Evolutionary conservation across 768 basidiomycete species (phyloP).

Genomic region (Paxillus involutus): DNA sequence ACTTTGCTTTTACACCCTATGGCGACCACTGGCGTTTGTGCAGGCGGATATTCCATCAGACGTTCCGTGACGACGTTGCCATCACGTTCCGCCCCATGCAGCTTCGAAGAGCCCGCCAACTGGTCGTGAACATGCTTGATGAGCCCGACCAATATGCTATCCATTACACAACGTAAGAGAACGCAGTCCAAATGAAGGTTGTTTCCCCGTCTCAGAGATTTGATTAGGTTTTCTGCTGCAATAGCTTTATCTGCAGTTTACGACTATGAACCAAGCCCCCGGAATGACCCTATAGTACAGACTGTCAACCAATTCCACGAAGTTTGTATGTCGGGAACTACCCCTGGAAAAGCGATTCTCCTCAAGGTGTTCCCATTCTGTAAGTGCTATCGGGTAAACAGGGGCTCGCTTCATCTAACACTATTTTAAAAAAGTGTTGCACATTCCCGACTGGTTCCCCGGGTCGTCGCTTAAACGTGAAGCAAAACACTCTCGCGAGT

Average conservation of each 20-base stretch:
- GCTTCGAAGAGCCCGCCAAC: constrained; percentile 1
- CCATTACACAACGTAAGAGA: background rate
- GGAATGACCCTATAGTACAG: background rate
- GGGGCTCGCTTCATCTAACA: no score
- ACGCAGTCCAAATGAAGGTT: background rate
- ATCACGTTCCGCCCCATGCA: constrained; percentile 5
- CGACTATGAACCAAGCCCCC: background rate
- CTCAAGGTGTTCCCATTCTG: constrained; percentile 5
- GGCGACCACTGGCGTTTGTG: constrained; percentile 7
- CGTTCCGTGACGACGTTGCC: background rate
- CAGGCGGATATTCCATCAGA: constrained; percentile 12
- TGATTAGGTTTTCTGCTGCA: background rate
- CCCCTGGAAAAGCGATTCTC: background rate
- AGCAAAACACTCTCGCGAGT: background rate
- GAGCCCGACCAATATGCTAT: background rate
- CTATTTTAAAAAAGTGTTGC: constrained; percentile 14
- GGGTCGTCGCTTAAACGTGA: constrained; percentile 3
- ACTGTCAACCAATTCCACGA: no score
- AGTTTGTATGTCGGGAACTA: no score
- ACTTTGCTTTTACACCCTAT: constrained; percentile 6
- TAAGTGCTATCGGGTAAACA: background rate
- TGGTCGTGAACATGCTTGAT: background rate
- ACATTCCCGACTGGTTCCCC: constrained; percentile 18
- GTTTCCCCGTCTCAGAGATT: background rate
- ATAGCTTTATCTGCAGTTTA: constrained; percentile 1